Conservation (phyloP, 345 rosid genomes). For the Eutrema japonicum region DNA sequence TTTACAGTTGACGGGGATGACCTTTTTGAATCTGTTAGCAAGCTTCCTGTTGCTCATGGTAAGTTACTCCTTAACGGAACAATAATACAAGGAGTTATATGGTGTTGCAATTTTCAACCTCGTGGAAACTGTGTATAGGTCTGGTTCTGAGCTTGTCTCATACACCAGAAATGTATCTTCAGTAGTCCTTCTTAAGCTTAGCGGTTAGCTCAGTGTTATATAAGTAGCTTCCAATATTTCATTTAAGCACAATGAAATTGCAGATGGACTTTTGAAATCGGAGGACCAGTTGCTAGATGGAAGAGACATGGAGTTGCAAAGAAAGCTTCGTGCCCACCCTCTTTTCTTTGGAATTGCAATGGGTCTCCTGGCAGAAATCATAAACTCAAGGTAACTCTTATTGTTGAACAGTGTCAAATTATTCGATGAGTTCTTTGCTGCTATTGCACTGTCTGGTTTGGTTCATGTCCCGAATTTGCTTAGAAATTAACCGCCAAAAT, state of each 20-base stretch:
- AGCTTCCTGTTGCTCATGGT: conserved; percentile 60
- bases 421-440: conserved; percentile 18
- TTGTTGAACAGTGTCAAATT: conserved; percentile 11
- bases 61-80: conserved; percentile 37
- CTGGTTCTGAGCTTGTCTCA: conserved; percentile 31
- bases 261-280: conserved; percentile 58
- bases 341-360: conserved; percentile 91
- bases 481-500: not conserved
- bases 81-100: conserved; percentile 9
- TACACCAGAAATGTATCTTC: conserved; percentile 4
- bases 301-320: conserved; percentile 49
- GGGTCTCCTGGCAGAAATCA: conserved; percentile 95
- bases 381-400: conserved; percentile 84
- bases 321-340: conserved; percentile 78
- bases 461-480: not conserved
- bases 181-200: conserved; percentile 10
- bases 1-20: conserved; percentile 83
- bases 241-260: conserved; percentile 43
- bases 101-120: not conserved
- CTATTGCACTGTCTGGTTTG: not conserved
- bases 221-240: conserved; percentile 23
- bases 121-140: conserved; percentile 15
- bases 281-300: conserved; percentile 49
- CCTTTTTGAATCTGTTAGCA: conserved; percentile 64
- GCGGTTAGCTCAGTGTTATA: conserved; percentile 13